Conservation (phyloP, 2,329 filamentous ascomycete species). For the Dryadomyces sulphureus region DNA sequence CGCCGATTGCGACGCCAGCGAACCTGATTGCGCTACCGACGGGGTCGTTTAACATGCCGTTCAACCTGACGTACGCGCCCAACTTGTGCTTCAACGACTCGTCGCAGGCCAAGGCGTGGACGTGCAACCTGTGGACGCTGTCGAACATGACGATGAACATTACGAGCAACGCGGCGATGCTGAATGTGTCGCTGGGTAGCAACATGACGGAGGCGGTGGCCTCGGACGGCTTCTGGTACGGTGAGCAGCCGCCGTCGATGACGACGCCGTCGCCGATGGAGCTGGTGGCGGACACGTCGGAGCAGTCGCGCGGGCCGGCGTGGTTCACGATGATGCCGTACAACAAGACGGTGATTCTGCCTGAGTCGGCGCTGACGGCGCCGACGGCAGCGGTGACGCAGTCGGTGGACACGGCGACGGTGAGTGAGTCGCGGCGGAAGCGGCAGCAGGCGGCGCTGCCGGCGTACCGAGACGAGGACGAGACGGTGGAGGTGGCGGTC, state of each 20-base stretch:
- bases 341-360: constrained; percentile 41
- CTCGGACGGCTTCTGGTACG: constrained; percentile 29
- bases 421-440: neutral
- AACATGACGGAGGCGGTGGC: constrained; percentile 22
- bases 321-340: constrained; percentile 35
- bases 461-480: too few relatives aligned
- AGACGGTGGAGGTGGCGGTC: neutral
- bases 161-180: constrained; percentile 5
- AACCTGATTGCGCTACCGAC: constrained; percentile 36
- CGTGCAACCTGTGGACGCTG: constrained; percentile 39
- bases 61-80: constrained; percentile 32
- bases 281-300: constrained; percentile 37
- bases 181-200: constrained; percentile 11
- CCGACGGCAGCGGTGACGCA: neutral
- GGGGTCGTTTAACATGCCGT: constrained; percentile 41
- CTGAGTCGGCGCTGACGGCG: constrained; percentile 23
- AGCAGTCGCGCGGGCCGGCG: constrained; percentile 33
- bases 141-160: constrained; percentile 23
- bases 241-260: constrained; percentile 36
- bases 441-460: neutral
- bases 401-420: constrained; percentile 7
- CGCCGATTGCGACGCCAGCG: constrained; percentile 34
- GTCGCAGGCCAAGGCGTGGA: constrained; percentile 44
- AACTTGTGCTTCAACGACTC: constrained; percentile 42
- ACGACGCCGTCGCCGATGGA: constrained; percentile 22